phyloP scores from a whole-genome alignment of 2,329 filamentous ascomycete species.

The Pseudopyrenochaeta lycopersici region DNA sequence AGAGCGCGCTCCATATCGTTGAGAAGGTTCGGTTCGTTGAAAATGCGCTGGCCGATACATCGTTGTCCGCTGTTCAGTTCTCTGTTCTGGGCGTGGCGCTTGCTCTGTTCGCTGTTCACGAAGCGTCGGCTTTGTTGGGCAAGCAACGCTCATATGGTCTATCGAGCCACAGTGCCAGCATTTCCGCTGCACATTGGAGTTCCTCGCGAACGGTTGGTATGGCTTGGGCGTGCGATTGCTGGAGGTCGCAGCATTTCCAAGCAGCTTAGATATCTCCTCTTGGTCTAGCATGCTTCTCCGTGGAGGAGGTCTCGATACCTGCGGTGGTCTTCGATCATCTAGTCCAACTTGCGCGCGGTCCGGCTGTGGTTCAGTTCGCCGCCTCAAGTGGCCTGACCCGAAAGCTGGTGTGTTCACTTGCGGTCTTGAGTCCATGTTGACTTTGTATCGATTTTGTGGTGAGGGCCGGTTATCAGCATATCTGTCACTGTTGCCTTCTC shows the following conservation, averaged over 20 bases:
- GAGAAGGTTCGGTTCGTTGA: background rate
- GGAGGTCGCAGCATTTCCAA: slow-evolving; percentile 22
- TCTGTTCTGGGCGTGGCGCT: background rate
- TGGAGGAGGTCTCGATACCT: slow-evolving; percentile 12
- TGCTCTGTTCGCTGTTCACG: slow-evolving; percentile 20
- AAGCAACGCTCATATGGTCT: slow-evolving; percentile 33
- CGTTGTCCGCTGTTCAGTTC: slow-evolving; percentile 1
- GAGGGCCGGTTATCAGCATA: slow-evolving; percentile 9
- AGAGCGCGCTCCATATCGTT: background rate
- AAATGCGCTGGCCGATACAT: slow-evolving; percentile 17
- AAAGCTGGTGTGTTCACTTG: slow-evolving; percentile 37
- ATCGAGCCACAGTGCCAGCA: slow-evolving; percentile 42
- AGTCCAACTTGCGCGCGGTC: slow-evolving; percentile 2
- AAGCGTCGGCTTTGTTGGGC: slow-evolving; percentile 36
- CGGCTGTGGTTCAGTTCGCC: slow-evolving; percentile 32
- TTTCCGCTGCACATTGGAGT: slow-evolving; percentile 29
- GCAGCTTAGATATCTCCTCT: slow-evolving; percentile 36
- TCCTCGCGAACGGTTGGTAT: slow-evolving; percentile 34
- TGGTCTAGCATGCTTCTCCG: slow-evolving; percentile 35
- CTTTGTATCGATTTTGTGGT: slow-evolving; percentile 30
- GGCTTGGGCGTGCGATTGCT: slow-evolving; percentile 16
- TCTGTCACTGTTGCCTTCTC: slow-evolving; percentile 4
- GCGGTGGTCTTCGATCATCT: slow-evolving; percentile 7
- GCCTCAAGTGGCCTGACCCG: slow-evolving; percentile 33
- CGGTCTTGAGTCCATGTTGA: slow-evolving; percentile 44